phyloP scores from a whole-genome alignment of 139 green algal genomes.

The Picochlorum sp. region DNA sequence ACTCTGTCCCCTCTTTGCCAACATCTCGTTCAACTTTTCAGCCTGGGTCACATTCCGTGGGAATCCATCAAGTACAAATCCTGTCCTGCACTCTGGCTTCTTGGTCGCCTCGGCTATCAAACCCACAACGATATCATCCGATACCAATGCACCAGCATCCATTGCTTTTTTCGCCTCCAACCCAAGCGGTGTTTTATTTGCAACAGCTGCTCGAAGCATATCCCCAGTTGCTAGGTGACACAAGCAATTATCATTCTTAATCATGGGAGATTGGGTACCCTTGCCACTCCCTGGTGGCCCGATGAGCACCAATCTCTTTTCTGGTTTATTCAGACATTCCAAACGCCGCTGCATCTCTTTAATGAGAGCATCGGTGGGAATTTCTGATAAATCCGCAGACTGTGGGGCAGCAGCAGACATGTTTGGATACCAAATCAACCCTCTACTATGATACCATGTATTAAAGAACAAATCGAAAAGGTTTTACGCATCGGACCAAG shows the following conservation, averaged over 20 bases:
- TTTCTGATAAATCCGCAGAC: slow-evolving; percentile 57
- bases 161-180: slow-evolving; percentile 93
- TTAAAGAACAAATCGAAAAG: no score
- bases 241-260: slow-evolving; percentile 95
- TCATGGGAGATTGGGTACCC: slow-evolving; percentile 85
- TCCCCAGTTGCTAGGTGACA: slow-evolving; percentile 97
- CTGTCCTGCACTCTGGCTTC: slow-evolving; percentile 77
- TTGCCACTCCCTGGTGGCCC: slow-evolving; percentile 88
- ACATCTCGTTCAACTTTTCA: slow-evolving; percentile 92
- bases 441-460: background rate
- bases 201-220: slow-evolving; percentile 85
- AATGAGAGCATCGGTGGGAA: slow-evolving; percentile 71
- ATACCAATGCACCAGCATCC: slow-evolving; percentile 86
- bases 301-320: slow-evolving; percentile 91
- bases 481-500: no score
- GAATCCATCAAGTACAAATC: slow-evolving; percentile 98
- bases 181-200: slow-evolving; percentile 65
- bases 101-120: slow-evolving; percentile 89
- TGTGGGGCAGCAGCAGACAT: slow-evolving; percentile 8
- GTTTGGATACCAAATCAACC: background rate
- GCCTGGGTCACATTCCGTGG: slow-evolving; percentile 70
- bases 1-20: slow-evolving; percentile 51
- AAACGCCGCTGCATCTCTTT: slow-evolving; percentile 79
- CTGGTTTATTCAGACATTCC: slow-evolving; percentile 87
- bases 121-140: slow-evolving; percentile 94